phyloP scores from a whole-genome alignment of 345 rosid genomes.

The Brassica juncea region DNA sequence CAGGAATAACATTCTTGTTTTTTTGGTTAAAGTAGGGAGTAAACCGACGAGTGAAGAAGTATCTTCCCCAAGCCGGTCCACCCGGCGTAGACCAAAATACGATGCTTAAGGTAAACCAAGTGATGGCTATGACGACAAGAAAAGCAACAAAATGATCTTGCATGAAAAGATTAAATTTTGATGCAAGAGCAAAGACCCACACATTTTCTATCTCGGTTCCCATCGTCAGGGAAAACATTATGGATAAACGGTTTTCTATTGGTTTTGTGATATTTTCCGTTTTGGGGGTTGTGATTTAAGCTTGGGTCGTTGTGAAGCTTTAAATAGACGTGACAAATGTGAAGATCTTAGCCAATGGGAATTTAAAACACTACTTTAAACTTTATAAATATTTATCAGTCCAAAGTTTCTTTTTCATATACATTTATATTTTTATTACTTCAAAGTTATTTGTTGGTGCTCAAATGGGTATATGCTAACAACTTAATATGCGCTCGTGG shows the following conservation, averaged over 20 bases:
- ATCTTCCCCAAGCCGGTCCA: conserved; percentile 83
- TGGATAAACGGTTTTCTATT: not conserved
- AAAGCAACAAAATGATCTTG: not conserved
- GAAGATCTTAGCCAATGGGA: conserved; percentile 27
- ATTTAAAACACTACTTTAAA: not conserved
- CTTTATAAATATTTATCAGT: not conserved
- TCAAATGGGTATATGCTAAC: conserved; percentile 31
- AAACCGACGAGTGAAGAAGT: conserved; percentile 32
- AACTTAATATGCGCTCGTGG: conserved; percentile 2
- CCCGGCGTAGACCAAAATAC: conserved; percentile 63
- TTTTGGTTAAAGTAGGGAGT: conserved; percentile 17
- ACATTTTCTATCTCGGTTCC: conserved; percentile 38
- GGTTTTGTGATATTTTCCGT: not conserved
- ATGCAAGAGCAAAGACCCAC: conserved; percentile 37
- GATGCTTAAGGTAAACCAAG: conserved; percentile 47
- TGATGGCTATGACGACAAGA: not conserved
- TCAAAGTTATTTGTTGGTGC: conserved; percentile 19
- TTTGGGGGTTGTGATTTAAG: conserved; percentile 25
- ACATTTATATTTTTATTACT: not conserved
- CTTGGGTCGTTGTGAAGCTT: conserved; percentile 17
- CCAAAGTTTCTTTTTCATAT: not conserved
- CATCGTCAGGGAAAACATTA: conserved; percentile 36
- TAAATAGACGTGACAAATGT: conserved; percentile 25
- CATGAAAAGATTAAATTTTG: not conserved
- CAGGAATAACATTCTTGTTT: conserved; percentile 58